Percentiles rank a stretch among this genome's conserved stretches.
Conservation (phyloP, 441 rosid genomes). For the Aquilaria agallochum region DNA sequence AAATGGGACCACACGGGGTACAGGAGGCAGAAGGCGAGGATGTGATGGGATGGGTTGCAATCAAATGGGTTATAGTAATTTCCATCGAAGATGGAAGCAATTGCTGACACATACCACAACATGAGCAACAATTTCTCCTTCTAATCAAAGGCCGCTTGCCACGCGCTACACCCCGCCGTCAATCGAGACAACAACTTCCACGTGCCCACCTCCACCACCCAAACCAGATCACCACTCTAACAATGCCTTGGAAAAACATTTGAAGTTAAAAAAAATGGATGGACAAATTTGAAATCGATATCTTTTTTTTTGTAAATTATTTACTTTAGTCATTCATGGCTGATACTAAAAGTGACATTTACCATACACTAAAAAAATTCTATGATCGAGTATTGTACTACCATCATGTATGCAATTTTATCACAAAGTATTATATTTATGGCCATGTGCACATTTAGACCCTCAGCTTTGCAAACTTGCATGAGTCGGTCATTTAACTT, state of each 20-base stretch:
- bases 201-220: neutral
- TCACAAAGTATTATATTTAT: no score
- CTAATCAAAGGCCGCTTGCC: slow-evolving; percentile 34
- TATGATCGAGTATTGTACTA: no score
- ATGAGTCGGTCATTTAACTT: no score
- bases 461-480: no score
- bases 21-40: slow-evolving; percentile 15
- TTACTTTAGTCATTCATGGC: no score
- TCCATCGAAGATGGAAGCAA: slow-evolving; percentile 1
- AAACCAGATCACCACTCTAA: no score
- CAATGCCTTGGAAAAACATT: no score
- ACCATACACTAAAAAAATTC: no score
- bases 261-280: no score
- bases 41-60: slow-evolving; percentile 39
- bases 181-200: slow-evolving; percentile 22
- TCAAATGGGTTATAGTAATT: slow-evolving; percentile 27
- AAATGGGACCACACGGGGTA: slow-evolving; percentile 31
- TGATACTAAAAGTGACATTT: no score
- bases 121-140: slow-evolving; percentile 16
- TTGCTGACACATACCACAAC: slow-evolving; percentile 27
- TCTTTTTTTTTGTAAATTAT: neutral
- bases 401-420: no score
- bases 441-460: no score
- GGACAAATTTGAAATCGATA: neutral
- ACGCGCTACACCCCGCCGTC: slow-evolving; percentile 33